Evolutionary conservation across 2,329 filamentous ascomycete genomes (phyloP), one percentile per base, ranked within the genome.

Genomic region (Harringtonia lauricola): DNA sequence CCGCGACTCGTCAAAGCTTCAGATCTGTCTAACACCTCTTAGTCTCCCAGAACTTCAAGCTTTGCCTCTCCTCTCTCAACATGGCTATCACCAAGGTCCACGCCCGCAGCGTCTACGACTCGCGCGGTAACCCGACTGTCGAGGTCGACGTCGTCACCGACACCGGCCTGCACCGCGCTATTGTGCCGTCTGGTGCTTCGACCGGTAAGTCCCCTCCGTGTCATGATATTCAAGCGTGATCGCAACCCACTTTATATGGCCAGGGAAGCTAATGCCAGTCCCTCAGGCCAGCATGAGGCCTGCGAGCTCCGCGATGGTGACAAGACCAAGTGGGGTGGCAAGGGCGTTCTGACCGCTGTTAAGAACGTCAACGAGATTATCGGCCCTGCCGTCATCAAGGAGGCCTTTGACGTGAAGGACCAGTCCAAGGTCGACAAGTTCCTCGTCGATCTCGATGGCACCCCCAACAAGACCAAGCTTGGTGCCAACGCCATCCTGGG

Each of bases 71-170:
- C 15, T 22, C 22, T 7, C 15, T 36, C 69, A 89, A 64, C 55
- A 98, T 98, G 92, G 73, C 85, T 61, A 86, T 92, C 69, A 80
- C 81, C 67, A 90, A 89, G 76, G 78, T 92, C 64, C 84, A 89
- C 78, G 86, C 85, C 63, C 85, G 92, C 64, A 89, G 83, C 62
- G 88, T 98, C 74, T 98, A 90, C 80, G 92, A 98, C 79, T 96
- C 92, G 67, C 90, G 92, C 64, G 79, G 79, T 65, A 98, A 98
- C 82, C 92, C 92, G 61, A 98, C 92, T 64, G 90, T 95, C 62
- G 90, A 96, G 78, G 90, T 96, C 60, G 90, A 95, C 66, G 80
- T 95, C 58, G 84, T 94, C 71, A 95, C 89, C 58, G 87, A 94
- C 74, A 94, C 85, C 59, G 90, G 90, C 62, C 82, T 96, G 52